A percentile compares a stretch with the other conserved stretches of the same genome.
These are phyloP conservation scores for Sporothrix curviconia DNA, from an alignment of 2,329 filamentous ascomycete species.

Conservation along the genomic window DNA sequence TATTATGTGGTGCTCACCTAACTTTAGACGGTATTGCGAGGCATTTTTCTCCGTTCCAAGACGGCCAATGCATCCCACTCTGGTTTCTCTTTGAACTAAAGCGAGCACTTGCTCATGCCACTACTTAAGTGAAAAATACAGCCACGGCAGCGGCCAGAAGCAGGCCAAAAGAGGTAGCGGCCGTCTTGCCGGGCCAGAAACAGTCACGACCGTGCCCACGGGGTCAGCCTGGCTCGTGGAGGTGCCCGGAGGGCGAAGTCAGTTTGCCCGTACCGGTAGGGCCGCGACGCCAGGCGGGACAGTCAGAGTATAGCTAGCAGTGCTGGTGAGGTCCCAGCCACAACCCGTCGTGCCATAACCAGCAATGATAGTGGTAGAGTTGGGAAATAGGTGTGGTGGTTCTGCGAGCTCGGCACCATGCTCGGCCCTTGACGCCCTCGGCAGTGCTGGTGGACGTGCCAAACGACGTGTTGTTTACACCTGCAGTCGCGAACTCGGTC, in stretches of 20 bases:
- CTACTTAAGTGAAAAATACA: conserved; percentile 24
- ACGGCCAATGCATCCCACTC: neutral
- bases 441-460: conserved; percentile 11
- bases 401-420: neutral
- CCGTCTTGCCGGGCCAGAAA: conserved; percentile 20
- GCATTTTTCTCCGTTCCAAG: neutral
- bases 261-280: neutral
- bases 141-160: conserved; percentile 30
- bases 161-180: conserved; percentile 28
- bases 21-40: neutral
- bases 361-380: conserved; percentile 9
- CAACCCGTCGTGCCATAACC: neutral
- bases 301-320: conserved; percentile 15
- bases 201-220: conserved; percentile 24
- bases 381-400: conserved; percentile 7
- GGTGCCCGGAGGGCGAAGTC: conserved; percentile 17
- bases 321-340: conserved; percentile 1
- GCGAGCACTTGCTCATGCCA: no score
- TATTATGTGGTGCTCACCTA: neutral
- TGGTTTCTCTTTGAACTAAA: neutral
- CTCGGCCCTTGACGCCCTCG: conserved; percentile 2
- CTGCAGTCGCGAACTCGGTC: conserved; percentile 5
- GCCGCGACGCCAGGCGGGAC: conserved; percentile 1
- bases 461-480: neutral
- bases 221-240: conserved; percentile 25